phyloP scores from a whole-genome alignment of 129 eudicot species.

The Saussurea involucrata region DNA sequence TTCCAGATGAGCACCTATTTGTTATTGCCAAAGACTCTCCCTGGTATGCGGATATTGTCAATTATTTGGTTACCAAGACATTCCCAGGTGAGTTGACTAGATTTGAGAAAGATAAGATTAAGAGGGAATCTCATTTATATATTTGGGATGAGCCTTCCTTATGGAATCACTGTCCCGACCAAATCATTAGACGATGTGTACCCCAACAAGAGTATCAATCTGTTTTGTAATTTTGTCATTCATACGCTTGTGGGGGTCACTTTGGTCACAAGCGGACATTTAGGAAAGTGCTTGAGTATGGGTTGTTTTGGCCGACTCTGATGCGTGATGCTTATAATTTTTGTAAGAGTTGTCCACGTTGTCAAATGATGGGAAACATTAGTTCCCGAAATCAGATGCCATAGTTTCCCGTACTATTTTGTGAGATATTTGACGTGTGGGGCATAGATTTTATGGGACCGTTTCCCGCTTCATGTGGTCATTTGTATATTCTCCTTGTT shows the following conservation, averaged over 20 bases:
- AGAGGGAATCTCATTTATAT: not conserved
- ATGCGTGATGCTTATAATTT: not conserved
- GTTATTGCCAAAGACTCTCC: not conserved
- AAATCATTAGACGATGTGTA: conserved; percentile 11
- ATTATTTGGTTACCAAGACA: not conserved
- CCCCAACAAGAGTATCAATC: not conserved
- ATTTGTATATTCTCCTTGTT: too few relatives aligned
- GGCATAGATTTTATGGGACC: too few relatives aligned
- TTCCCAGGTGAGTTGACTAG: not conserved
- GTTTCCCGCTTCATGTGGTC: too few relatives aligned
- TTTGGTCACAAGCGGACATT: conserved; percentile 5
- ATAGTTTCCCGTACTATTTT: too few relatives aligned
- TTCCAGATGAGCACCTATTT: not conserved
- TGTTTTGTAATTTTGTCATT: conserved; percentile 9
- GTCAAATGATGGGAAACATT: not conserved
- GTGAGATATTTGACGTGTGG: too few relatives aligned
- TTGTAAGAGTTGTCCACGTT: not conserved
- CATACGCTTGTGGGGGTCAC: conserved; percentile 25
- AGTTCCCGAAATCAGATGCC: too few relatives aligned
- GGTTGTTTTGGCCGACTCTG: conserved; percentile 8
- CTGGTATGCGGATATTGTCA: not conserved
- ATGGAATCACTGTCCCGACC: not conserved
- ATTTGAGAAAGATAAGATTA: not conserved
- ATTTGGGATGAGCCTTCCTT: not conserved
- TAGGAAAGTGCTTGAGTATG: not conserved